Percentiles rank a stretch among this genome's conserved stretches.
phyloP scores from a whole-genome alignment of 805 yeast species.

The Saturnispora hagleri region DNA sequence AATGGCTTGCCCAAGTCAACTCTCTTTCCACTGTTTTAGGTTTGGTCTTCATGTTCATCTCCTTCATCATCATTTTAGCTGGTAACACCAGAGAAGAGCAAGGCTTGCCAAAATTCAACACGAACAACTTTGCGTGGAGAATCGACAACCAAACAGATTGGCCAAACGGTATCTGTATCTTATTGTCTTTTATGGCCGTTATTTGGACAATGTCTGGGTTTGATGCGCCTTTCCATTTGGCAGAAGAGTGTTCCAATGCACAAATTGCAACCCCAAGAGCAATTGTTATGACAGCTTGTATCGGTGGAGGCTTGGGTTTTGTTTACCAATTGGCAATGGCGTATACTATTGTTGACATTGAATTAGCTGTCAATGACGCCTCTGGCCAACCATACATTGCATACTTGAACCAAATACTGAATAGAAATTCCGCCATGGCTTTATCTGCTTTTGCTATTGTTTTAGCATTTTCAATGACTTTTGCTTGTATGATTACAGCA shows the following conservation, averaged over 20 bases:
- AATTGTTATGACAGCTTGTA: slow-evolving; percentile 46
- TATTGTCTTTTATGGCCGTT: slow-evolving; percentile 51
- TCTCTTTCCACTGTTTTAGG: slow-evolving; percentile 41
- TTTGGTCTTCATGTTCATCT: slow-evolving; percentile 40
- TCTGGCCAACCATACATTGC: slow-evolving; percentile 55
- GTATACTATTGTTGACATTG: slow-evolving; percentile 47
- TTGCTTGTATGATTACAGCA: slow-evolving; percentile 54
- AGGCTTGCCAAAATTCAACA: slow-evolving; percentile 40
- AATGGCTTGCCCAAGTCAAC: slow-evolving; percentile 43
- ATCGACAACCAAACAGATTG: slow-evolving; percentile 50
- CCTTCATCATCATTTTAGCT: slow-evolving; percentile 45
- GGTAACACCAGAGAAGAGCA: slow-evolving; percentile 33
- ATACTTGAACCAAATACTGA: slow-evolving; percentile 41
- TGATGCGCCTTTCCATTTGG: slow-evolving; percentile 64
- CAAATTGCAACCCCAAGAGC: slow-evolving; percentile 58
- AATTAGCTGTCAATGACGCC: slow-evolving; percentile 37
- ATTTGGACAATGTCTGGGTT: slow-evolving; percentile 70
- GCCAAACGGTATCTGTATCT: slow-evolving; percentile 51
- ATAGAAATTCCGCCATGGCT: slow-evolving; percentile 32
- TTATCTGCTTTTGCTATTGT: slow-evolving; percentile 37
- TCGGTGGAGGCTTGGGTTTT: slow-evolving; percentile 50
- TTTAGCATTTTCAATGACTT: slow-evolving; percentile 42
- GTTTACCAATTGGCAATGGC: slow-evolving; percentile 51
- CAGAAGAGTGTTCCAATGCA: slow-evolving; percentile 67
- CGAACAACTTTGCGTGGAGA: slow-evolving; percentile 43